Evolutionary conservation across 108 stramenopile genomes (phyloP), one percentile per base, ranked within the genome.

Genomic region (Skeletonema costatum): DNA sequence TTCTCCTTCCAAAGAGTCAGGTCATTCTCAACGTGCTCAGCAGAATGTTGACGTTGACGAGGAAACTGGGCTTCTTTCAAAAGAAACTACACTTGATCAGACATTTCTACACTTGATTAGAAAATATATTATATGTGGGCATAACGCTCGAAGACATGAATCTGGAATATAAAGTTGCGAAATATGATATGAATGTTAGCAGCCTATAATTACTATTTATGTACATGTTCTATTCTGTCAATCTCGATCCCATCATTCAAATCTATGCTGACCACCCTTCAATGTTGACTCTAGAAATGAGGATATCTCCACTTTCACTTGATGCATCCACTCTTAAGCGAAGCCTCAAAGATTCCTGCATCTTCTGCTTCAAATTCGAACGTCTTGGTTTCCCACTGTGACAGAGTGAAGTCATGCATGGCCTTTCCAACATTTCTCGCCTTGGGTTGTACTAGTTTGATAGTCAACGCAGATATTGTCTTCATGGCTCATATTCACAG

Each of bases 371-470:
- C 63, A n/a, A 64, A 64, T 5, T 64, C 63, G 8, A 64, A 39
- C 8, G 17, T 38, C 63, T 38, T 64, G 21, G 38, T 39, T 5
- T 38, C 63, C 63, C 63, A 64, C 19, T 64, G 17, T 7, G 36
- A 35, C 8, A 38, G 9, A 2, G 38, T 19, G 63, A 64, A 38
- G 17, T 35, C 63, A 29, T 64, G 63, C 7, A 64, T 2, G 35
- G 63, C 63, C 41, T 39, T 39, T 64, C 63, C 63, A 64, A 39
- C 63, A 64, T 21, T 64, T 38, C 17, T 35, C 33, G 12, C 63
- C 63, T 0, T 1, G 19, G n/a, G 53, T 29, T 29, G 53, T 56
- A 9, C 25, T 8, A n/a, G 53, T 25, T 29, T 64, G 36, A 64
- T 64, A 64, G 19, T 64, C 63, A 11, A 64, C 32, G 11, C 63